These are phyloP conservation scores for Colletotrichum endophyticum DNA, from an alignment of 2,329 filamentous ascomycete genomes.

Conservation along the genomic window DNA sequence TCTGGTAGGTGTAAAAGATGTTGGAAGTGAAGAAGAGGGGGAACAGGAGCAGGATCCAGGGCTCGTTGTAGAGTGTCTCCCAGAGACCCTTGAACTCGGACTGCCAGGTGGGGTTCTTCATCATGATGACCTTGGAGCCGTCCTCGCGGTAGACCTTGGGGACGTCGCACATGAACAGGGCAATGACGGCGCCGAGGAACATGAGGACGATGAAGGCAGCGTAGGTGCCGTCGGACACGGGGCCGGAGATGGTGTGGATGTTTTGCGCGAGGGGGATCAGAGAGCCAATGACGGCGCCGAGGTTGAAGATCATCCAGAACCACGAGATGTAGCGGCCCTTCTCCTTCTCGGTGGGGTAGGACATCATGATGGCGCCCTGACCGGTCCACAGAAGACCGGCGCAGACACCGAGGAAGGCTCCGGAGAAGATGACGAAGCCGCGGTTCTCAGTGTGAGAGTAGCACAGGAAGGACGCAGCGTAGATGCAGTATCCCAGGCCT, in stretches of 20 bases:
- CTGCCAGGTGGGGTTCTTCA: slow-evolving; percentile 89
- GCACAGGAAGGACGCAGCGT: slow-evolving; percentile 72
- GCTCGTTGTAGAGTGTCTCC: slow-evolving; percentile 73
- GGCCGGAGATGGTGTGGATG: slow-evolving; percentile 57
- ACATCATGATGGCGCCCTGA: slow-evolving; percentile 88
- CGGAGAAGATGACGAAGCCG: slow-evolving; percentile 78
- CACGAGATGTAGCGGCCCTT: slow-evolving; percentile 90
- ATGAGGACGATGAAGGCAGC: slow-evolving; percentile 88
- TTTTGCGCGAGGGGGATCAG: slow-evolving; percentile 77
- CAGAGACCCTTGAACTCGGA: slow-evolving; percentile 79
- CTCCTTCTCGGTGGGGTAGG: slow-evolving; percentile 79
- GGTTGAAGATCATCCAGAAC: slow-evolving; percentile 96
- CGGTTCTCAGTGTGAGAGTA: slow-evolving; percentile 72
- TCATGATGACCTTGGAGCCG: slow-evolving; percentile 80
- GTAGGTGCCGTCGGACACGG: slow-evolving; percentile 81
- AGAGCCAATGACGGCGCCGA: slow-evolving; percentile 86
- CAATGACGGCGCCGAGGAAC: slow-evolving; percentile 71
- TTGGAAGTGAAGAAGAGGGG: slow-evolving; percentile 85
- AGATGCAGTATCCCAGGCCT: slow-evolving; percentile 78
- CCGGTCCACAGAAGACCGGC: slow-evolving; percentile 83
- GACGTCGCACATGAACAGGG: slow-evolving; percentile 74
- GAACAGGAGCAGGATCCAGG: slow-evolving; percentile 77
- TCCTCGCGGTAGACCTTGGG: slow-evolving; percentile 76
- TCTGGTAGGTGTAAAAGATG: slow-evolving; percentile 83
- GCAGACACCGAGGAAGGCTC: slow-evolving; percentile 77